Base-by-base conservation (phyloP, 2,329 filamentous ascomycete genomes). In the Ceratocystis variospora region DNA sequence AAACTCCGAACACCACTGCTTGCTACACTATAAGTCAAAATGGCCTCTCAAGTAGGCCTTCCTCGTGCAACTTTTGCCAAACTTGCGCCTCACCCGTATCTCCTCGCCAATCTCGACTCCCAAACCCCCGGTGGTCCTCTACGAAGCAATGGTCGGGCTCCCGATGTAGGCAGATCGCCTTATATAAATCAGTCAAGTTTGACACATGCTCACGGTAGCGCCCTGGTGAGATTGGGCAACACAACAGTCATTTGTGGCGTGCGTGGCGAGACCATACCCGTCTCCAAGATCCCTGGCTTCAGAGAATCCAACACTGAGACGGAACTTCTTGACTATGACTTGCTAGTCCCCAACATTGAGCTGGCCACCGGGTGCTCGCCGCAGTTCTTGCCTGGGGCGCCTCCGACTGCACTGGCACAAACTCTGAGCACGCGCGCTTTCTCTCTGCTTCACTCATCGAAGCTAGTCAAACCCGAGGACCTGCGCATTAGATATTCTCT, bases 201-300 rank as follows among this genome's bases (percentile, higher is more conserved):
- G 62, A 89, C 90, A 0, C 91, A 99, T 75, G 88, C 90, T 66
- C 87, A 96, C 73, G 94, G 94, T 63, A 95, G 90, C 71, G 88
- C 93, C 0, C 87, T 97, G 0, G 88, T 97, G 62, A 85, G 94
- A 45, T 80, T 89, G 63, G 94, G 94, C 61, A 90, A 95, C 75
- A 97, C 93, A 0, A 91, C 90, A 0, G 90, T 92, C n/a, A 92
- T 99, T 46, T 96, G 92, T 73, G 94, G 93, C 67, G 85, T 99
- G 22, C 85, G 93, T 57, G 92, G 82, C 64, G 94, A 99, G 77
- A 86, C 96, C 5, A 79, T 99, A 31, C 80, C 86, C 61, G 86
- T 88, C 2, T 81, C 83, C 62, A 85, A 90, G 73, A 89, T 95
- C 68, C 86, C 87, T 61, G 85, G 84, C 71, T 87, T 81, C 76